Percentiles rank a stretch among this genome's conserved stretches.
phyloP scores from a whole-genome alignment of 208 protist genomes.

The Giardia muris region DNA sequence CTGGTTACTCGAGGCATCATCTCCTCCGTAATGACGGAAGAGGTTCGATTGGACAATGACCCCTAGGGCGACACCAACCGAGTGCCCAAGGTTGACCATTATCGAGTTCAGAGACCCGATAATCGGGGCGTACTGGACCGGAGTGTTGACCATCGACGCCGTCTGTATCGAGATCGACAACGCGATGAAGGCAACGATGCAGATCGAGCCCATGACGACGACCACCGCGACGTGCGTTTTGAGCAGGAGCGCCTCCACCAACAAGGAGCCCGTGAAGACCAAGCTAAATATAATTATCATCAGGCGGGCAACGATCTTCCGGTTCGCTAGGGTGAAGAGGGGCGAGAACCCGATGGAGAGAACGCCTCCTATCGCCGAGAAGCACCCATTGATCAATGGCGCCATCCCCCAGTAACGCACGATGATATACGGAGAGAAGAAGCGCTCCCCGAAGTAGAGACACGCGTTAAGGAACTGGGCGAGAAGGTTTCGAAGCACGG shows the following conservation, averaged over 20 bases:
- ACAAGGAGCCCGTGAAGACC: background rate
- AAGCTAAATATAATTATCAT: background rate
- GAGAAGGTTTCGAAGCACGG: background rate
- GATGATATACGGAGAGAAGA: background rate
- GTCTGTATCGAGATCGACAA: background rate
- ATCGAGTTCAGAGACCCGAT: constrained; percentile 4
- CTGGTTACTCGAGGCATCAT: background rate
- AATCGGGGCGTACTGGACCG: background rate
- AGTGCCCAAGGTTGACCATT: background rate
- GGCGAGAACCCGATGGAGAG: background rate
- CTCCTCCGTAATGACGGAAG: too few species aligned
- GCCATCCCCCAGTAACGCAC: background rate
- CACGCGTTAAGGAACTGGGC: background rate
- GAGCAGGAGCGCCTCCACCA: background rate
- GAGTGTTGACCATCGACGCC: background rate
- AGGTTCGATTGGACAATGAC: background rate
- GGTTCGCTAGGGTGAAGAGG: background rate
- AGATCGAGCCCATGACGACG: background rate
- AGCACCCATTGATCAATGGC: background rate
- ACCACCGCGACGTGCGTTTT: background rate
- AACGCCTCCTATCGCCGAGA: background rate
- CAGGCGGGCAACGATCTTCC: background rate
- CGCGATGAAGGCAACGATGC: background rate
- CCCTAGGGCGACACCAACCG: background rate
- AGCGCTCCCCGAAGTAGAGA: background rate